Conservation (phyloP, 495 filamentous ascomycete species). For the Rhypophila decipiens region DNA sequence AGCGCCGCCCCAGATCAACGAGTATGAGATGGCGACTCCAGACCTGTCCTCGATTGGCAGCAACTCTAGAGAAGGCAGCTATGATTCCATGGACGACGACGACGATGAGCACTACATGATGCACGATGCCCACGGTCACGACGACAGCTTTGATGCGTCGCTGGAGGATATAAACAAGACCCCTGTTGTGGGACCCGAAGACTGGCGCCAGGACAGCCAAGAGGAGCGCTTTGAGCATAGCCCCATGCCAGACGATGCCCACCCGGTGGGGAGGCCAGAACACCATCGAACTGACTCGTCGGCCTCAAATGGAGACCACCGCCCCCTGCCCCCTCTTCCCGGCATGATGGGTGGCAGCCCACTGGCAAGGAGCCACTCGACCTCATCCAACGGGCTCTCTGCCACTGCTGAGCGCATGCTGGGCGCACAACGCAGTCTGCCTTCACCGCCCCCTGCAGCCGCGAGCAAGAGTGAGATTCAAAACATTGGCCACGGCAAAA, state of each 20-base stretch:
- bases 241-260: conserved; percentile 48
- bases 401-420: conserved; percentile 58
- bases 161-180: conserved; percentile 95
- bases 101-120: conserved; percentile 66
- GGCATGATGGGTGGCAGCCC: conserved; percentile 40
- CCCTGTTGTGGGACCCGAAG: conserved; percentile 90
- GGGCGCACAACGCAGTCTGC: conserved; percentile 54
- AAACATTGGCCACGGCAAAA: conserved; percentile 57
- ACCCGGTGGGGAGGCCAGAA: conserved; percentile 30
- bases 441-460: conserved; percentile 59
- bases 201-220: conserved; percentile 75
- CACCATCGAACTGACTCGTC: conserved; percentile 56
- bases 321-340: conserved; percentile 70
- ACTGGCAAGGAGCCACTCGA: conserved; percentile 28
- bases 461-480: conserved; percentile 65
- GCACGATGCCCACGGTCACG: conserved; percentile 59
- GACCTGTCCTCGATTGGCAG: conserved; percentile 85
- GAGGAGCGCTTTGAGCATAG: conserved; percentile 71
- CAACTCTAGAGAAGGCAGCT: conserved; percentile 83
- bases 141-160: conserved; percentile 90
- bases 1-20: conserved; percentile 87
- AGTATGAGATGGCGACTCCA: conserved; percentile 96
- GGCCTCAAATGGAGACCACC: conserved; percentile 64
- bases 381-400: conserved; percentile 43
- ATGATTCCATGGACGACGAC: conserved; percentile 72